A percentile compares a stretch with the other conserved stretches of the same genome.
phyloP scores from a whole-genome alignment of 2,329 filamentous ascomycete species.

The Penicillium sp. region DNA sequence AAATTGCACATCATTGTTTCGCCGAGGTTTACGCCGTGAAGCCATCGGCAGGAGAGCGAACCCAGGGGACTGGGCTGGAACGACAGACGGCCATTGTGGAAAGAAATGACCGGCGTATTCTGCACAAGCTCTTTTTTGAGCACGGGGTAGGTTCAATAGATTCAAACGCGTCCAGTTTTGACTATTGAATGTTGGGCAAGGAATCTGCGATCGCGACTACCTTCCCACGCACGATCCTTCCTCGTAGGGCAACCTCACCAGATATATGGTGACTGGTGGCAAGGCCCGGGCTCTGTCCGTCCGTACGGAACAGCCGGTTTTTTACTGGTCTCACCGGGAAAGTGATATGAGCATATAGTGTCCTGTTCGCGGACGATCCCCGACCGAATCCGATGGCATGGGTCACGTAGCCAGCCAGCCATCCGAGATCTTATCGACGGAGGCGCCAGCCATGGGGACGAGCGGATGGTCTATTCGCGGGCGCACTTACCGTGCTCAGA shows the following conservation, averaged over 20 bases:
- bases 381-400: not conserved
- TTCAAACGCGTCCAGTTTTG: not conserved
- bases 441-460: not conserved
- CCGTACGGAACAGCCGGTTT: not conserved
- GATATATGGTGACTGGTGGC: not conserved
- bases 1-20: not conserved
- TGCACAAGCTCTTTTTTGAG: not conserved
- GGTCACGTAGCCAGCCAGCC: not conserved
- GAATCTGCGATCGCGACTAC: not conserved
- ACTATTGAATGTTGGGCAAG: not conserved
- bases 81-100: not conserved
- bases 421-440: not conserved
- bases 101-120: not conserved
- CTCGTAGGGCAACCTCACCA: not conserved
- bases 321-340: not conserved
- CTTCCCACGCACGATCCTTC: not conserved
- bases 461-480: not conserved
- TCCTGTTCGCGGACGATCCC: not conserved
- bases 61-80: not conserved
- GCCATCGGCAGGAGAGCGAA: not conserved
- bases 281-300: not conserved
- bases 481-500: not conserved
- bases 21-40: not conserved
- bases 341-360: not conserved
- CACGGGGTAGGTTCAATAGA: not conserved